Conservation (phyloP, 768 basidiomycete genomes). For the Daedaleopsis sinensis region DNA sequence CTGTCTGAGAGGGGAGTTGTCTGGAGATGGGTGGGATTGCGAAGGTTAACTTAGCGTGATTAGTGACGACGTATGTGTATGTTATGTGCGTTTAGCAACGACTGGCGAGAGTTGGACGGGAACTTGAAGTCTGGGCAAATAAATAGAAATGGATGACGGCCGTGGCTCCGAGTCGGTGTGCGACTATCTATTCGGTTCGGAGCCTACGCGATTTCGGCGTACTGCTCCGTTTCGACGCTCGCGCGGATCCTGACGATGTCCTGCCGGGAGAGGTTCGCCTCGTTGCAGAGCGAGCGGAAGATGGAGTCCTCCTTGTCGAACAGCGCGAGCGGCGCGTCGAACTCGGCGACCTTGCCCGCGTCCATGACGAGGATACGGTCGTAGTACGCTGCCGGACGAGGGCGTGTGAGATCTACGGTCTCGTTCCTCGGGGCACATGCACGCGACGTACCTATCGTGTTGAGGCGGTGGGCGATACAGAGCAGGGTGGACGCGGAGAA, state of each 20-base stretch:
- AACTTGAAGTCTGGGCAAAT: too few relatives aligned
- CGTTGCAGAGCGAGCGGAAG: conserved; percentile 72
- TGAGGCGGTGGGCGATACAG: conserved; percentile 71
- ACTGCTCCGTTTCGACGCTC: conserved; percentile 7
- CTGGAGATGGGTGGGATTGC: too few relatives aligned
- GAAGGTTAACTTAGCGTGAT: too few relatives aligned
- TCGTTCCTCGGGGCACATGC: neutral
- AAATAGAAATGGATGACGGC: too few relatives aligned
- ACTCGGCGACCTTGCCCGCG: conserved; percentile 67
- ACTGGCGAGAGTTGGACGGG: too few relatives aligned
- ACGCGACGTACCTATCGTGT: conserved; percentile 51
- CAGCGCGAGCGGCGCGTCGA: conserved; percentile 70
- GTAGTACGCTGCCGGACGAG: conserved; percentile 58
- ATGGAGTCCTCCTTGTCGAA: conserved; percentile 64
- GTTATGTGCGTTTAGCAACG: too few relatives aligned
- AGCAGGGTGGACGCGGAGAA: conserved; percentile 75
- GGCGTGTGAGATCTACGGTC: neutral
- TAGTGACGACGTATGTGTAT: too few relatives aligned
- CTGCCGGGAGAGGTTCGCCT: conserved; percentile 55
- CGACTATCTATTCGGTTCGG: neutral
- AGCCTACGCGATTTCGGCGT: neutral
- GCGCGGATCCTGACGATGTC: conserved; percentile 58
- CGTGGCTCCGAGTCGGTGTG: too few relatives aligned
- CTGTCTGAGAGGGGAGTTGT: too few relatives aligned
- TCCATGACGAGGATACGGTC: conserved; percentile 78